Evolutionary conservation across 2,329 filamentous ascomycete species (phyloP).

Genomic region (Cladosporium oxysporum): DNA sequence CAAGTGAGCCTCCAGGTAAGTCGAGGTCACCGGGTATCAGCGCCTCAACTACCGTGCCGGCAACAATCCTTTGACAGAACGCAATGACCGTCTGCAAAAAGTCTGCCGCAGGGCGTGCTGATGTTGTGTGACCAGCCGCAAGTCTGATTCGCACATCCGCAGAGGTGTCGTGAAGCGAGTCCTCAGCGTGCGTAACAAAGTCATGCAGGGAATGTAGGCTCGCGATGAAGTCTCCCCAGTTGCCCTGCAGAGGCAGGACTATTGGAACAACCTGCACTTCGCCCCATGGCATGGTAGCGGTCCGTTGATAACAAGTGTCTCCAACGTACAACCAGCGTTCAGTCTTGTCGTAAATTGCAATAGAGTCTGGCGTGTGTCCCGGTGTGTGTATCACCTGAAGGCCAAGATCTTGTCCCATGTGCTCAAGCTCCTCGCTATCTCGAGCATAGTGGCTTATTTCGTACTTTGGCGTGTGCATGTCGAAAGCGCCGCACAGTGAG

Average conservation of each 20-base stretch:
- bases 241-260: slow-evolving; percentile 8
- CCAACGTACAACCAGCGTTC: slow-evolving; percentile 50
- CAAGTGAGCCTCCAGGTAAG: slow-evolving; percentile 10
- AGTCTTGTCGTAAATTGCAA: slow-evolving; percentile 48
- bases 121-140: slow-evolving; percentile 11
- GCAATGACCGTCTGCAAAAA: neutral
- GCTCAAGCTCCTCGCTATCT: slow-evolving; percentile 39
- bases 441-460: slow-evolving; percentile 45
- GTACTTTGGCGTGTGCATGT: slow-evolving; percentile 43
- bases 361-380: slow-evolving; percentile 50
- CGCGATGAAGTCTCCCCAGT: neutral
- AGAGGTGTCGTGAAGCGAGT: neutral
- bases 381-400: slow-evolving; percentile 50
- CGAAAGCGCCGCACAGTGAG: slow-evolving; percentile 45
- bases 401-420: slow-evolving; percentile 30
- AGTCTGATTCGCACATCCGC: neutral
- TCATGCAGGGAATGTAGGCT: slow-evolving; percentile 9
- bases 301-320: slow-evolving; percentile 45
- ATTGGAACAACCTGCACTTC: slow-evolving; percentile 10
- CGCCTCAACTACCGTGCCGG: neutral
- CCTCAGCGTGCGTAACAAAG: neutral
- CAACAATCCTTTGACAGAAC: neutral
- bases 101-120: neutral
- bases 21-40: neutral
- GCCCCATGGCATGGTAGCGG: slow-evolving; percentile 15